A percentile compares a stretch with the other conserved stretches of the same genome.
Conservation (phyloP, 164 flowering plant species). For the Berberis vulgaris region DNA sequence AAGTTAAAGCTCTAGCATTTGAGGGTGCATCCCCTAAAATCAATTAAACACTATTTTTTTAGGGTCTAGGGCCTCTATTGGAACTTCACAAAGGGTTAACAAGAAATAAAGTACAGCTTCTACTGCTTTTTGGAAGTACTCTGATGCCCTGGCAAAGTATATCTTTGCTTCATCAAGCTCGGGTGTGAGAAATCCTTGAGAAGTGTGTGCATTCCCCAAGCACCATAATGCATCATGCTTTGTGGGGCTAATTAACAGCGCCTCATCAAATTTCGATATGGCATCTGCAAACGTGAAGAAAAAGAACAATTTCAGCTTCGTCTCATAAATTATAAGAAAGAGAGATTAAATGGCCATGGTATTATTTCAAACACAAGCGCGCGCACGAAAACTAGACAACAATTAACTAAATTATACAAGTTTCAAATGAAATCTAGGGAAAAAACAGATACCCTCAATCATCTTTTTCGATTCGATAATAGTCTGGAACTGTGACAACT, state of each 20-base stretch:
- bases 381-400: not conserved
- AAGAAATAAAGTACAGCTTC: slow-evolving; percentile 45
- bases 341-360: not conserved
- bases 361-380: not conserved
- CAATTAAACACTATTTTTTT: no score
- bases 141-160: slow-evolving; percentile 55
- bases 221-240: slow-evolving; percentile 87
- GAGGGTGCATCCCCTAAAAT: not conserved
- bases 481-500: slow-evolving; percentile 55
- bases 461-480: slow-evolving; percentile 45
- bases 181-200: slow-evolving; percentile 65
- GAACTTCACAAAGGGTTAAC: not conserved
- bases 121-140: slow-evolving; percentile 56
- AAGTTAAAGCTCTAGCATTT: not conserved
- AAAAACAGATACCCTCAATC: slow-evolving; percentile 36
- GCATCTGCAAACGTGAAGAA: slow-evolving; percentile 35
- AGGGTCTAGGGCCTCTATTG: no score
- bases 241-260: slow-evolving; percentile 48
- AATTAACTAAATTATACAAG: not conserved
- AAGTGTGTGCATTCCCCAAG: slow-evolving; percentile 78
- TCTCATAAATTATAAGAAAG: not conserved
- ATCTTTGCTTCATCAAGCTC: slow-evolving; percentile 50
- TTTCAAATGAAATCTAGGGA: not conserved
- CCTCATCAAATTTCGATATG: slow-evolving; percentile 75
- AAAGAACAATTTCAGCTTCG: not conserved